Conservation (phyloP, 2,329 filamentous ascomycete genomes). For the Calycina herbarum region DNA sequence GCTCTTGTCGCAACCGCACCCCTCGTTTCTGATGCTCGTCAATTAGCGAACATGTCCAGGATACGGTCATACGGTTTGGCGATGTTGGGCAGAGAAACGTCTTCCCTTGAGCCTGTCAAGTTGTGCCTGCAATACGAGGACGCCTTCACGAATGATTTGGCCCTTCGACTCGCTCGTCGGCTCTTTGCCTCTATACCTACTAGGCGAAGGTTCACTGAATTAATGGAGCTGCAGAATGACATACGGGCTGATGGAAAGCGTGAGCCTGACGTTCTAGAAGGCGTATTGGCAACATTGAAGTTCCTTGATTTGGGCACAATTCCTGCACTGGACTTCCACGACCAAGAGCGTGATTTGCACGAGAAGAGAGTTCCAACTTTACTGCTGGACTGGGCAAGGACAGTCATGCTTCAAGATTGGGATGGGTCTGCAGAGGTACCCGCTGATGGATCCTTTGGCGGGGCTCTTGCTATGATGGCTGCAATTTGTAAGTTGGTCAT, state of each 20-base stretch:
- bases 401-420: conserved; percentile 78
- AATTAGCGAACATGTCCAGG: conserved; percentile 59
- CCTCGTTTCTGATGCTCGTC: conserved; percentile 29
- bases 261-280: conserved; percentile 30
- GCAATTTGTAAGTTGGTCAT: conserved; percentile 62
- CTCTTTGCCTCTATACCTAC: conserved; percentile 55
- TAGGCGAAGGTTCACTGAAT: conserved; percentile 34
- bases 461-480: conserved; percentile 72
- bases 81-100: conserved; percentile 47
- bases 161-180: conserved; percentile 57
- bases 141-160: conserved; percentile 60
- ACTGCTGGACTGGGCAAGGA: conserved; percentile 70
- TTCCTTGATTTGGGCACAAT: conserved; percentile 39
- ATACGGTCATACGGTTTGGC: conserved; percentile 47
- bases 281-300: conserved; percentile 42
- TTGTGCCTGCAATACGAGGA: conserved; percentile 63
- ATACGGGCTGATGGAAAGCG: conserved; percentile 25
- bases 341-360: conserved; percentile 53
- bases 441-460: conserved; percentile 70
- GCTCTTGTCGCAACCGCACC: conserved; percentile 61
- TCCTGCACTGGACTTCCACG: conserved; percentile 48
- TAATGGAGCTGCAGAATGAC: conserved; percentile 32
- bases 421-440: conserved; percentile 70
- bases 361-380: conserved; percentile 58
- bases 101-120: conserved; percentile 48